These are phyloP conservation scores for Gryganskiella cystojenkinii DNA, from an alignment of 192 early-diverging fungal species.

Conservation along the genomic window DNA sequence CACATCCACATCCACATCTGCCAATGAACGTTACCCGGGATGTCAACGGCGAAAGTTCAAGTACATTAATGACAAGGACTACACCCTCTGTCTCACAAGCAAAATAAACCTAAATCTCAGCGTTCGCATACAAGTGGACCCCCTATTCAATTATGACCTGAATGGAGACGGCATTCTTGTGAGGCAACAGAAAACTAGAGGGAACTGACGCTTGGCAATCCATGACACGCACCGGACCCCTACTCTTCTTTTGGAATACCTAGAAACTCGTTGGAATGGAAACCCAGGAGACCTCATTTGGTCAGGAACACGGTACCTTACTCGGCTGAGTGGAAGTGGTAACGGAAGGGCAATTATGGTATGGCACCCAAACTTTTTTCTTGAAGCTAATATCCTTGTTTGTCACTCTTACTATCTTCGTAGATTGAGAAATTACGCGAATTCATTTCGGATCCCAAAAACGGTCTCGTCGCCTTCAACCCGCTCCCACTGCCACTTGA, in stretches of 20 bases:
- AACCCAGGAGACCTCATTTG: conserved; percentile 32
- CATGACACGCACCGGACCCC: no score
- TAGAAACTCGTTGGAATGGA: conserved; percentile 40
- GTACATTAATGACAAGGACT: conserved; percentile 70
- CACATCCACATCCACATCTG: no score
- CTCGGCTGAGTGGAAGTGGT: conserved; percentile 46
- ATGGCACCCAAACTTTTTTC: no score
- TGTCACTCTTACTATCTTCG: no score
- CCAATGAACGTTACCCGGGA: conserved; percentile 31
- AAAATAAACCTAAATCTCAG: conserved; percentile 70
- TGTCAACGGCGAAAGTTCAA: conserved; percentile 40
- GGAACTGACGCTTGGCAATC: no score
- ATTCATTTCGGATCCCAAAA: conserved; percentile 86
- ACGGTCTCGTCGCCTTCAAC: conserved; percentile 81
- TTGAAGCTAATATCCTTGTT: no score
- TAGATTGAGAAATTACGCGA: conserved; percentile 87
- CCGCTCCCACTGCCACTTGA: conserved; percentile 92
- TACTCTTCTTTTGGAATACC: no score
- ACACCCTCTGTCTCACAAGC: conserved; percentile 75
- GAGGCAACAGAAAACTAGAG: no score
- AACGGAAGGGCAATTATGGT: neutral
- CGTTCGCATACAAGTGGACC: conserved; percentile 68
- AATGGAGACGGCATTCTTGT: no score
- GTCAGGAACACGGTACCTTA: conserved; percentile 37
- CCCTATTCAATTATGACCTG: no score